Evolutionary conservation across 345 rosid species (phyloP), one percentile per base, ranked within the genome.

Genomic region (Boechera stricta): DNA sequence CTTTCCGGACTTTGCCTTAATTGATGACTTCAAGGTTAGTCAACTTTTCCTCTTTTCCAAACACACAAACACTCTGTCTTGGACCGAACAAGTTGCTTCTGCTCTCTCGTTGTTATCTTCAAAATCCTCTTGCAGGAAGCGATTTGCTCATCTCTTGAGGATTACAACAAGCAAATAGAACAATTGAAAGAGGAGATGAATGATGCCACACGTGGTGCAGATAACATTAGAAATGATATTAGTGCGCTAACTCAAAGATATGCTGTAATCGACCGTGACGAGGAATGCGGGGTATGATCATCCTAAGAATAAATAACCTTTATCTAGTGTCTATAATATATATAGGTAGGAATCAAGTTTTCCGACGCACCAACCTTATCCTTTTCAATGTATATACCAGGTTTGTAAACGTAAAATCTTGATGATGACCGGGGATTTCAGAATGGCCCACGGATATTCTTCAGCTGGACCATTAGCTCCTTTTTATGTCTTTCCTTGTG

Each of bases 121-220:
- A 76, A n/a, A 28, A 53, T 45, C 61, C 55, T 74, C 64, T 21
- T 81, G 81, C 66, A 92, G 99, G 99, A 95, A 79, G 97, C 98
- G 51, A 95, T 95, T 68, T 95, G 98, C 87, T 88, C 98, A 56
- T 92, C 99, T 41, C 80, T 95, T 49, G 98, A 95, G 79, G 99
- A 95, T 74, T 95, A 95, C 84, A 95, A 91, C 87, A 92, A 85
- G 88, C 98, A 95, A 87, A 95, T 95, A 42, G 97, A 93, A 84
- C 82, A 82, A 69, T 75, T 95, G 77, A 95, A 95, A 84, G 81
- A 95, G 79, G 99, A 95, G 85, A 95, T 95, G 99, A 90, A 95
- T 82, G 97, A 95, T 79, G 98, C 99, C 59, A 95, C 99, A 32
- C 99, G 91, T 82, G 98, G 99, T 75, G 99, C 99, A 73, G 99